These are phyloP conservation scores for Excoecaria cochinchinensis DNA, from an alignment of 345 rosid genomes.

Conservation along the genomic window DNA sequence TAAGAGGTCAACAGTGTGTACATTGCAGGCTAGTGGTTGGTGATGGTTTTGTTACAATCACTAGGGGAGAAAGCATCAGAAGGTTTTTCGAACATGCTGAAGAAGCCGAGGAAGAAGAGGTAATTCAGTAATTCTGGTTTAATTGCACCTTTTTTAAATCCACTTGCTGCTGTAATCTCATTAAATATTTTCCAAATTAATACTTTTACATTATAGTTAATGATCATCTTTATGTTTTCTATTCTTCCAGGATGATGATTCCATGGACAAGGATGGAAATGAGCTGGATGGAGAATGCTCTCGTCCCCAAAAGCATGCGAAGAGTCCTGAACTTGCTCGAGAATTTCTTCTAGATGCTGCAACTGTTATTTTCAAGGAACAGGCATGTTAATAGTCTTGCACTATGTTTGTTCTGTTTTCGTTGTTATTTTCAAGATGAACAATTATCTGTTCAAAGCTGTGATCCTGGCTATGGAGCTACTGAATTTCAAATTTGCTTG, in stretches of 20 bases:
- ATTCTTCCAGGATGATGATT: conserved; percentile 77
- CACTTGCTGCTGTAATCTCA: not conserved
- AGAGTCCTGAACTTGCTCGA: conserved; percentile 99
- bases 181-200: not conserved
- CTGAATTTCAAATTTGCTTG: not conserved
- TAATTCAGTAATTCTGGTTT: conserved; percentile 23
- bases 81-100: conserved; percentile 94
- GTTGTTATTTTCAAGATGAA: not conserved
- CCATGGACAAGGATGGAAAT: conserved; percentile 92
- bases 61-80: conserved; percentile 74
- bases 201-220: not conserved
- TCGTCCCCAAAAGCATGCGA: conserved; percentile 98
- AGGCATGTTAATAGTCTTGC: conserved; percentile 49
- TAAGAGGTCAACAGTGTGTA: conserved; percentile 81
- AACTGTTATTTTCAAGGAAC: conserved; percentile 90
- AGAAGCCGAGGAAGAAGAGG: conserved; percentile 99
- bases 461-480: not conserved
- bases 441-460: not conserved
- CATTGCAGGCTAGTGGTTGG: conserved; percentile 93
- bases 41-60: conserved; percentile 83
- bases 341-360: conserved; percentile 99
- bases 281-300: conserved; percentile 96
- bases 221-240: conserved; percentile 9
- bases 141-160: not conserved
- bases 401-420: conserved; percentile 11